Percentiles rank a stretch among this genome's conserved stretches.
Evolutionary conservation across 768 basidiomycete species (phyloP).

Genomic region (Pulveroboletus sp.): DNA sequence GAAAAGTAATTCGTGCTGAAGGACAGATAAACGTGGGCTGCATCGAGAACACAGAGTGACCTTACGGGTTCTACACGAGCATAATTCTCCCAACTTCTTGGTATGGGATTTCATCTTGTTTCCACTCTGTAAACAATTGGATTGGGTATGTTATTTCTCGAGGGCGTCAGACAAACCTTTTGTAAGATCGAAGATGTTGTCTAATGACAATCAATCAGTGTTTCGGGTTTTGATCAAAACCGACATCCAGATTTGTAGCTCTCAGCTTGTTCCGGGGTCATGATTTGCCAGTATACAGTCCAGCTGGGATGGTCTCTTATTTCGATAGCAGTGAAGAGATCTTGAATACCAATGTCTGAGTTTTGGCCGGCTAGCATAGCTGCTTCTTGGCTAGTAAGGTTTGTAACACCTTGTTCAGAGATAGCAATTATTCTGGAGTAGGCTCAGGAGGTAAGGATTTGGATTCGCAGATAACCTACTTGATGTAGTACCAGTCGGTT

Average conservation of each 20-base stretch:
- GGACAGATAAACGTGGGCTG: no score
- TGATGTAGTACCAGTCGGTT: constrained; percentile 54
- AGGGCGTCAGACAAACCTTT: constrained; percentile 30
- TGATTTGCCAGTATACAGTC: constrained; percentile 56
- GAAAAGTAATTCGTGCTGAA: constrained; percentile 29
- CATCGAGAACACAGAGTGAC: neutral
- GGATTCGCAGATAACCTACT: constrained; percentile 28
- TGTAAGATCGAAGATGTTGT: constrained; percentile 52
- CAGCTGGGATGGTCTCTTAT: constrained; percentile 51
- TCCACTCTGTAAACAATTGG: constrained; percentile 42
- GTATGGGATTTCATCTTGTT: constrained; percentile 31
- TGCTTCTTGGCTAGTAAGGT: constrained; percentile 37
- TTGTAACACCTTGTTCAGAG: constrained; percentile 38
- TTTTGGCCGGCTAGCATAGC: constrained; percentile 38
- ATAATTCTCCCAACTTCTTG: constrained; percentile 38
- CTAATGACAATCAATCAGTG: constrained; percentile 17
- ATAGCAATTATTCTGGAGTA: constrained; percentile 10
- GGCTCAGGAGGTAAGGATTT: constrained; percentile 10
- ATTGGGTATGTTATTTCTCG: no score
- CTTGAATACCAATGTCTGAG: constrained; percentile 53
- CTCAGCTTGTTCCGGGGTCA: constrained; percentile 52
- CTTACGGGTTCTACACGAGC: constrained; percentile 36
- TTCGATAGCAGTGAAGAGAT: constrained; percentile 55
- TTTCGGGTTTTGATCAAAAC: neutral
- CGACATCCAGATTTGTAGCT: constrained; percentile 34